These are phyloP conservation scores for Aureobasidium melanogenum DNA, from an alignment of 2,329 filamentous ascomycete genomes.

Conservation along the genomic window DNA sequence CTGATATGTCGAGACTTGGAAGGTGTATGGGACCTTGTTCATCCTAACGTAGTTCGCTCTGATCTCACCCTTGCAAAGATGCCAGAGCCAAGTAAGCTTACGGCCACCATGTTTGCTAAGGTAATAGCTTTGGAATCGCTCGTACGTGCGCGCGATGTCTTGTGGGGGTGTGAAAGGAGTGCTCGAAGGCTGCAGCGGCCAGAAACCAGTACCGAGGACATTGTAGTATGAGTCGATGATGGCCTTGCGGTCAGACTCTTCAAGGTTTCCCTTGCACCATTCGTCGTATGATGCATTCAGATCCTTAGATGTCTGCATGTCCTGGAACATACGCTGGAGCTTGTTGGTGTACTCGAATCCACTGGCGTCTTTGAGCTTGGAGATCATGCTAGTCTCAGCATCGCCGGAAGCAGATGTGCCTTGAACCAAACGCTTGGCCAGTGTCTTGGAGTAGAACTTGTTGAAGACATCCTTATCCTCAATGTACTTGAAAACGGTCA, in stretches of 20 bases:
- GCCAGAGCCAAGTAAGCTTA: constrained; percentile 97
- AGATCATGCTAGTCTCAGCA: constrained; percentile 98
- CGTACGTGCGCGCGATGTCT: constrained; percentile 77
- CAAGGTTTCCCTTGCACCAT: constrained; percentile 58
- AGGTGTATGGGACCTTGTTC: constrained; percentile 85
- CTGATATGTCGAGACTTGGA: constrained; percentile 95
- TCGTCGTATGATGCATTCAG: constrained; percentile 84
- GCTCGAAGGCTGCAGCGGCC: constrained; percentile 79
- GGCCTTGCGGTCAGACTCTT: constrained; percentile 56
- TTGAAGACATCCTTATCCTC: constrained; percentile 99
- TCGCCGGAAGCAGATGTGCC: constrained; percentile 94
- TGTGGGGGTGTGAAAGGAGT: constrained; percentile 82
- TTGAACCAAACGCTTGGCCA: constrained; percentile 89
- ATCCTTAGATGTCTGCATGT: constrained; percentile 98
- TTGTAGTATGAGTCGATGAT: constrained; percentile 81
- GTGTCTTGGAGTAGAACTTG: constrained; percentile 96
- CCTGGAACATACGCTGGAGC: constrained; percentile 98
- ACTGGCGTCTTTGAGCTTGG: constrained; percentile 95
- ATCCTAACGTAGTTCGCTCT: constrained; percentile 84
- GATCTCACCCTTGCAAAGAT: constrained; percentile 94
- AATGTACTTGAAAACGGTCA: constrained; percentile 99
- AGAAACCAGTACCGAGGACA: constrained; percentile 92
- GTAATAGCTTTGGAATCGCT: constrained; percentile 86
- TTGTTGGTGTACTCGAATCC: constrained; percentile 99
- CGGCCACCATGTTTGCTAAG: constrained; percentile 93